Evolutionary conservation across 345 rosid genomes (phyloP).

Genomic region (Brassica cretica): DNA sequence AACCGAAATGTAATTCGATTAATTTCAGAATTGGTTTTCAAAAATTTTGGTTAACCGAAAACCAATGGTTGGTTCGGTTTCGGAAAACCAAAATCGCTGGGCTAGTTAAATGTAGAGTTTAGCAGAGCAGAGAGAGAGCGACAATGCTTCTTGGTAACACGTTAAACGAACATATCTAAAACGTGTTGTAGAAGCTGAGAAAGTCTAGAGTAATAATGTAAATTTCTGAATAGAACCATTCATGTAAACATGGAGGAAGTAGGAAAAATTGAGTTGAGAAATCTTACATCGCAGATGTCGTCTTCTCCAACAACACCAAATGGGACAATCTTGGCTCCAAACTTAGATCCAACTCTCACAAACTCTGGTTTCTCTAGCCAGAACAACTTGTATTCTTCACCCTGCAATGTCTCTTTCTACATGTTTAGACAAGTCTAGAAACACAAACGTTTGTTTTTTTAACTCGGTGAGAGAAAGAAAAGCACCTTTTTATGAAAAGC

Average conservation of each 20-base stretch:
- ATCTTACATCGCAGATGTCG: constrained; percentile 60
- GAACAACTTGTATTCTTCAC: constrained; percentile 71
- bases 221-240: no score
- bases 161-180: neutral
- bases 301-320: constrained; percentile 39
- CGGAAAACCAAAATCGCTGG: no score
- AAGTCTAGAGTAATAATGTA: no score
- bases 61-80: no score
- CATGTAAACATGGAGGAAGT: no score
- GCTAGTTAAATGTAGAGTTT: neutral
- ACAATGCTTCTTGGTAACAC: neutral
- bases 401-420: constrained; percentile 44
- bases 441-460: neutral
- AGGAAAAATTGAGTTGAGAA: neutral
- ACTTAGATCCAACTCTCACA: constrained; percentile 37
- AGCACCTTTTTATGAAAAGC: constrained; percentile 74
- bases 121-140: neutral
- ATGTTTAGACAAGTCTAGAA: neutral
- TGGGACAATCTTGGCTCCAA: constrained; percentile 82
- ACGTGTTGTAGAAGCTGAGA: no score
- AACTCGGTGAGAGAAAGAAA: no score
- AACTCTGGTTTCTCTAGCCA: constrained; percentile 57
- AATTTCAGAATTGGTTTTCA: no score
- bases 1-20: no score
- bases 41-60: no score